Conservation (phyloP, 345 rosid species). For the Salix viminalis region DNA sequence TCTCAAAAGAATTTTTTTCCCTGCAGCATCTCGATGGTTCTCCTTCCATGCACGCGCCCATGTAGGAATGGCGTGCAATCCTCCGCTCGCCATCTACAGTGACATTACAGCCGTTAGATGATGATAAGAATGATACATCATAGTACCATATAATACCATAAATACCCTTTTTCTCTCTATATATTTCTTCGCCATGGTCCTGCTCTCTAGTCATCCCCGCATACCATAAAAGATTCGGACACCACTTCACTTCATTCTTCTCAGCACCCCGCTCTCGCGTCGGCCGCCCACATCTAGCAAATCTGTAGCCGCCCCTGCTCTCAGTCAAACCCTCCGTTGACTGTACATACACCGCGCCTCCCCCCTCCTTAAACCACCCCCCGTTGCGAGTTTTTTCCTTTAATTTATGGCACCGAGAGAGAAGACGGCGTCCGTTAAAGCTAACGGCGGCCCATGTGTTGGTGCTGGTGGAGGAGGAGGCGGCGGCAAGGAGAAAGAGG, state of each 20-base stretch:
- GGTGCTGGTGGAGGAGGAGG: constrained; percentile 2
- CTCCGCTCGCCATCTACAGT: constrained; percentile 17
- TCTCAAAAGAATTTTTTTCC: no score
- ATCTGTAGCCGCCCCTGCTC: constrained; percentile 26
- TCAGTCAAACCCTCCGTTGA: constrained; percentile 44
- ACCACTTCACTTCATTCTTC: background rate
- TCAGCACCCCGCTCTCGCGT: background rate
- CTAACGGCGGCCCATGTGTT: constrained; percentile 7
- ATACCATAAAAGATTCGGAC: constrained; percentile 26
- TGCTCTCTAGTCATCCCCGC: constrained; percentile 26
- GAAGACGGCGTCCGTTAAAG: constrained; percentile 29
- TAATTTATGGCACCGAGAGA: constrained; percentile 47
- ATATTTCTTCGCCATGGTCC: background rate
- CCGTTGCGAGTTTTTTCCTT: background rate
- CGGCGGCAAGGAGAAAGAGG: constrained; percentile 38
- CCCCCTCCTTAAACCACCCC: constrained; percentile 7
- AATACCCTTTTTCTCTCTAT: background rate
- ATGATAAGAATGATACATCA: constrained; percentile 2
- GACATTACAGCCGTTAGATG: constrained; percentile 29
- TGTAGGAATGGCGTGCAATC: background rate
- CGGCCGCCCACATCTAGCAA: background rate
- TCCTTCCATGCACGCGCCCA: constrained; percentile 11
- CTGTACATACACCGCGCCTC: constrained; percentile 7
- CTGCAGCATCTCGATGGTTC: no score
- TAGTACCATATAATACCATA: background rate